These are phyloP conservation scores for Xylaria sp. DNA, from an alignment of 2,329 filamentous ascomycete species.

Conservation along the genomic window DNA sequence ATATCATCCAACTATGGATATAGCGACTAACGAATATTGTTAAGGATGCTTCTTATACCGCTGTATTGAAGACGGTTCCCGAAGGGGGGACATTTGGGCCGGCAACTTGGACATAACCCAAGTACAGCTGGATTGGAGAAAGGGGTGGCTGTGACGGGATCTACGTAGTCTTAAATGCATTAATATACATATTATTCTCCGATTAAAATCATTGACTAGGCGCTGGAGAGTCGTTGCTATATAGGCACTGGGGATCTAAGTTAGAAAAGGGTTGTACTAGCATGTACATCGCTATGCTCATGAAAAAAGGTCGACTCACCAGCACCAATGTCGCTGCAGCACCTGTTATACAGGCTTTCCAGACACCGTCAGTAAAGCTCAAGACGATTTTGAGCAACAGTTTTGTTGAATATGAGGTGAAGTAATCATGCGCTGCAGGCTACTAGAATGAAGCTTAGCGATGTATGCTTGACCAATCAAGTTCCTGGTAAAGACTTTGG, in stretches of 20 bases:
- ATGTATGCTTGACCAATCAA: not conserved
- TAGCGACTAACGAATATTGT: conserved; percentile 38
- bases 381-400: not conserved
- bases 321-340: not conserved
- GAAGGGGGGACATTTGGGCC: conserved; percentile 54
- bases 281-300: not conserved
- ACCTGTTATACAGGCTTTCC: no score
- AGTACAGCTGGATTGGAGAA: not conserved
- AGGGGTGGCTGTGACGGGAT: not conserved
- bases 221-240: not conserved
- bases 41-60: conserved; percentile 50
- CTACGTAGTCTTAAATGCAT: not conserved
- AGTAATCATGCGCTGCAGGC: not conserved
- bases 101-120: conserved; percentile 48
- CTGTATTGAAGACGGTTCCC: conserved; percentile 49
- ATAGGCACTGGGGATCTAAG: not conserved
- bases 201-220: not conserved
- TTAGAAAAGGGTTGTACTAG: not conserved
- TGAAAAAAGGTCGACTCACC: not conserved
- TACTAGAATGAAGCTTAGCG: not conserved
- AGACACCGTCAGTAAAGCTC: no score
- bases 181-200: not conserved
- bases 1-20: conserved; percentile 51
- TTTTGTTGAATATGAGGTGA: not conserved
- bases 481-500: not conserved